Evolutionary conservation across 2,329 filamentous ascomycete genomes (phyloP).

Genomic region (Pseudopithomyces maydicus): DNA sequence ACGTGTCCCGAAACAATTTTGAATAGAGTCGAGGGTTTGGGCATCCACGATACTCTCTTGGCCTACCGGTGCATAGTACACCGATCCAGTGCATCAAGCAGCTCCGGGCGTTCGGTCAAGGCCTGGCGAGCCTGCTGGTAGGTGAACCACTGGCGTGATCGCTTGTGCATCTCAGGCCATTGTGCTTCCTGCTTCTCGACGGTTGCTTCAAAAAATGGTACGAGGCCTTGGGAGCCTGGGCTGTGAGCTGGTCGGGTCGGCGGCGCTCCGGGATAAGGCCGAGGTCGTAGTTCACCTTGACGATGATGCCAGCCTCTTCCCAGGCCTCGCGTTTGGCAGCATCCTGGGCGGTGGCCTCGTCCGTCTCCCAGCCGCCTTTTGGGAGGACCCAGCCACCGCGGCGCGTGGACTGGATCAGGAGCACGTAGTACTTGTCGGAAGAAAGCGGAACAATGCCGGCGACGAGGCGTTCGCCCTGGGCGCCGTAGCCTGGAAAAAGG

Average conservation of each 20-base stretch:
- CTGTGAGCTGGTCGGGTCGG: constrained; percentile 56
- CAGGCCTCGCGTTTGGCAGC: constrained; percentile 89
- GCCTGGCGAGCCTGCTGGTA: constrained; percentile 81
- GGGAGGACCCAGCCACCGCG: constrained; percentile 95
- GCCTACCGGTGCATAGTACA: constrained; percentile 62
- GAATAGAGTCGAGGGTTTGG: neutral
- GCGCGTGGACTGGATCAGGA: constrained; percentile 91
- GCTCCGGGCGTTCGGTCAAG: constrained; percentile 78
- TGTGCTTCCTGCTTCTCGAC: constrained; percentile 82
- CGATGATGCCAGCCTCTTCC: constrained; percentile 95
- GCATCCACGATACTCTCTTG: constrained; percentile 10
- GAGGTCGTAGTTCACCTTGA: constrained; percentile 82
- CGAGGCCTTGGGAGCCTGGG: constrained; percentile 71
- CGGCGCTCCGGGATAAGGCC: constrained; percentile 85
- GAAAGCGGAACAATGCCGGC: constrained; percentile 92
- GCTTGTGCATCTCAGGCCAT: constrained; percentile 95
- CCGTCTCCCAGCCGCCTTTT: constrained; percentile 96
- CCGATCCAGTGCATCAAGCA: constrained; percentile 83
- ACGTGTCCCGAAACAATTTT: constrained; percentile 9
- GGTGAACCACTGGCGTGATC: constrained; percentile 86
- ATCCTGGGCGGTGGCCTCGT: constrained; percentile 85
- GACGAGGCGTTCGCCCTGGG: constrained; percentile 90
- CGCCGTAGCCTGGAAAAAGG: constrained; percentile 75
- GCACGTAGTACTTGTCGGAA: constrained; percentile 81
- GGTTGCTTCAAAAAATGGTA: constrained; percentile 88